Evolutionary conservation across 2,329 filamentous ascomycete species (phyloP).

Genomic region (Apiospora kogelbergensis): DNA sequence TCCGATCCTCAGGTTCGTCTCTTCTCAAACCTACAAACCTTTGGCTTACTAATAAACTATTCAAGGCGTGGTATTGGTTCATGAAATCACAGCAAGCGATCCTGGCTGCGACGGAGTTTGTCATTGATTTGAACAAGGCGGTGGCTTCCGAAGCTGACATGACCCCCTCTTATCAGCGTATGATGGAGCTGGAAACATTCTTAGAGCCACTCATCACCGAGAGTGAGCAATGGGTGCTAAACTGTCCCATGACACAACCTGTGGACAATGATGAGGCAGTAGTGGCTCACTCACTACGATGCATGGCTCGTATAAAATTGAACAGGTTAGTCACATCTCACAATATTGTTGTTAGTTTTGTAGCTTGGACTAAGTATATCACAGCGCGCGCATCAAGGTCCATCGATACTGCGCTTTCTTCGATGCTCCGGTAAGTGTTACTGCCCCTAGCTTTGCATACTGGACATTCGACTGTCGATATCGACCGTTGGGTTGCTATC

Average conservation of each 20-base stretch:
- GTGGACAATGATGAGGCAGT: slow-evolving; percentile 40
- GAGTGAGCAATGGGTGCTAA: slow-evolving; percentile 35
- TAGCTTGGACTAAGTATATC: background rate
- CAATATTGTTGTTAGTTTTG: background rate
- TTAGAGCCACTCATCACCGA: slow-evolving; percentile 38
- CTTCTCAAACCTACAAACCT: background rate
- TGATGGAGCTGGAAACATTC: slow-evolving; percentile 39
- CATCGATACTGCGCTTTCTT: slow-evolving; percentile 53
- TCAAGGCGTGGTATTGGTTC: slow-evolving; percentile 42
- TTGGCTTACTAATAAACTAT: slow-evolving; percentile 16
- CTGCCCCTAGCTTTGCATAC: background rate
- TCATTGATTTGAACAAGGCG: slow-evolving; percentile 45
- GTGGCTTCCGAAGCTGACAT: slow-evolving; percentile 38
- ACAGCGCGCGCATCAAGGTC: slow-evolving; percentile 50
- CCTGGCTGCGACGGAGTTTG: slow-evolving; percentile 46
- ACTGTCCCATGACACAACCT: slow-evolving; percentile 33
- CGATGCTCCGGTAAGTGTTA: slow-evolving; percentile 41
- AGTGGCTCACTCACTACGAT: slow-evolving; percentile 43
- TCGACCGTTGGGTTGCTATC: background rate
- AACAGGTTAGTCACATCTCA: slow-evolving; percentile 38
- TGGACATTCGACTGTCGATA: background rate
- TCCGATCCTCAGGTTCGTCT: slow-evolving; percentile 39
- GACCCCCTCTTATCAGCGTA: slow-evolving; percentile 38
- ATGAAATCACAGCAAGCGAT: slow-evolving; percentile 49
- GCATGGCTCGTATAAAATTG: slow-evolving; percentile 49